A percentile compares a stretch with the other conserved stretches of the same genome.
Evolutionary conservation across 805 yeast species (phyloP).

Genomic region (Ogataea parapolymorpha): DNA sequence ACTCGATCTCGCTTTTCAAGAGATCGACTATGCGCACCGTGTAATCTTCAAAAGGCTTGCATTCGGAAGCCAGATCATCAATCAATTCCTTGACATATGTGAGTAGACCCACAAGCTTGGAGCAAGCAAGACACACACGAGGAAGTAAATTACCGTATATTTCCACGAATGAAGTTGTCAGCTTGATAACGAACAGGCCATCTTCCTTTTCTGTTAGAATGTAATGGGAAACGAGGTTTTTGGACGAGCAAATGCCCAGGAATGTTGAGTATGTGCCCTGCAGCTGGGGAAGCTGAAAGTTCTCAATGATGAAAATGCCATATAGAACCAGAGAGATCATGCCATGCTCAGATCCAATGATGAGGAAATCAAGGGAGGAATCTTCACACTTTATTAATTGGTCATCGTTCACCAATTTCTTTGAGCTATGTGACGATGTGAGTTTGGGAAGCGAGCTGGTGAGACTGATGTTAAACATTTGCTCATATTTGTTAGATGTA

Average conservation of each 20-base stretch:
- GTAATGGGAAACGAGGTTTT: conserved; percentile 25
- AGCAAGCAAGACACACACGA: conserved; percentile 33
- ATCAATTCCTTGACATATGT: conserved; percentile 35
- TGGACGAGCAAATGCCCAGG: conserved; percentile 18
- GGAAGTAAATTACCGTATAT: conserved; percentile 30
- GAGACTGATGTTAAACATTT: conserved; percentile 24
- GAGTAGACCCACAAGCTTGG: conserved; percentile 35
- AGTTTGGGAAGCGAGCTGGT: conserved; percentile 26
- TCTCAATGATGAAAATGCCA: conserved; percentile 33
- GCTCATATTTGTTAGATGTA: conserved; percentile 12
- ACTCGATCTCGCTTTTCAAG: conserved; percentile 35
- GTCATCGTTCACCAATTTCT: conserved; percentile 22
- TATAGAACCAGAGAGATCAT: conserved; percentile 27
- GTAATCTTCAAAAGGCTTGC: conserved; percentile 38
- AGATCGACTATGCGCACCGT: conserved; percentile 34
- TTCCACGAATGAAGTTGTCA: conserved; percentile 28
- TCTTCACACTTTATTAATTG: conserved; percentile 23
- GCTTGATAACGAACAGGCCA: conserved; percentile 19
- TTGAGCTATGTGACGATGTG: conserved; percentile 19
- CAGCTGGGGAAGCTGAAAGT: conserved; percentile 20
- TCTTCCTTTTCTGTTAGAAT: conserved; percentile 22
- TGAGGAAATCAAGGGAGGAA: conserved; percentile 28
- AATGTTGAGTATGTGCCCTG: conserved; percentile 15
- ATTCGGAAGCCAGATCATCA: conserved; percentile 28
- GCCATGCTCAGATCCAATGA: conserved; percentile 27